A percentile compares a stretch with the other conserved stretches of the same genome.
Conservation (phyloP, 768 basidiomycete genomes). For the Auricularia cornea region DNA sequence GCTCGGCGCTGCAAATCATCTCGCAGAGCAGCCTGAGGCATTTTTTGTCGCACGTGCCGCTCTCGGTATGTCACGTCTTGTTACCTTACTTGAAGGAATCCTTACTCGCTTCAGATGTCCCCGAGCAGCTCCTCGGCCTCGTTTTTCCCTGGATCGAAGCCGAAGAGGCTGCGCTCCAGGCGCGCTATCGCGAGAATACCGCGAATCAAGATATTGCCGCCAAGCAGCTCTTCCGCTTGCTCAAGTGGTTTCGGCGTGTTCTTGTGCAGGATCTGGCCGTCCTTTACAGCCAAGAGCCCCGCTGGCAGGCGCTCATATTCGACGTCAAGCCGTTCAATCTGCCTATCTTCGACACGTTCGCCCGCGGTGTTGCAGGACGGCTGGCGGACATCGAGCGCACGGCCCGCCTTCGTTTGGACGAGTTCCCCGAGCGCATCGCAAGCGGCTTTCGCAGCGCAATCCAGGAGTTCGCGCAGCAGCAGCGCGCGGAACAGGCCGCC, state of each 20-base stretch:
- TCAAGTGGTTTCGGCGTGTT: conserved; percentile 19
- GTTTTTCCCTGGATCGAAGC: conserved; percentile 24
- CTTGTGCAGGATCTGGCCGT: conserved; percentile 29
- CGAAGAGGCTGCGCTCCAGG: conserved; percentile 10
- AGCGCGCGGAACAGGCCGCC: too few species aligned
- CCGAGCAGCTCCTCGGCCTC: conserved; percentile 6
- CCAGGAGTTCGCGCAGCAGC: too few species aligned
- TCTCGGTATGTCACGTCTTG: conserved; percentile 14
- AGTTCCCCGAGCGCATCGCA: conserved; percentile 18
- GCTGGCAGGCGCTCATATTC: conserved; percentile 19
- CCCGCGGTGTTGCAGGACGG: conserved; percentile 3
- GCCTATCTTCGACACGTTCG: conserved; percentile 15
- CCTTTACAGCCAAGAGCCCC: conserved; percentile 11
- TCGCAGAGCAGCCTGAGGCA: conserved; percentile 17
- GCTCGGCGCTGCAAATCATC: conserved; percentile 25
- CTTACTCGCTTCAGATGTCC: conserved; percentile 13
- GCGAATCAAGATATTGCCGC: conserved; percentile 19
- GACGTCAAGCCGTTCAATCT: conserved; percentile 21
- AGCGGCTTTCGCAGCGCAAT: conserved; percentile 6
- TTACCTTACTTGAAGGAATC: neutral
- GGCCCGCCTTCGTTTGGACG: conserved; percentile 12
- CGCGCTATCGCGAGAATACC: neutral
- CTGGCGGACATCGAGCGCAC: conserved; percentile 14
- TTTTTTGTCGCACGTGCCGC: conserved; percentile 18
- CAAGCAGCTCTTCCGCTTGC: conserved; percentile 18